phyloP scores from a whole-genome alignment of 1,139 yeast species.

The Arxiozyma bovina region DNA sequence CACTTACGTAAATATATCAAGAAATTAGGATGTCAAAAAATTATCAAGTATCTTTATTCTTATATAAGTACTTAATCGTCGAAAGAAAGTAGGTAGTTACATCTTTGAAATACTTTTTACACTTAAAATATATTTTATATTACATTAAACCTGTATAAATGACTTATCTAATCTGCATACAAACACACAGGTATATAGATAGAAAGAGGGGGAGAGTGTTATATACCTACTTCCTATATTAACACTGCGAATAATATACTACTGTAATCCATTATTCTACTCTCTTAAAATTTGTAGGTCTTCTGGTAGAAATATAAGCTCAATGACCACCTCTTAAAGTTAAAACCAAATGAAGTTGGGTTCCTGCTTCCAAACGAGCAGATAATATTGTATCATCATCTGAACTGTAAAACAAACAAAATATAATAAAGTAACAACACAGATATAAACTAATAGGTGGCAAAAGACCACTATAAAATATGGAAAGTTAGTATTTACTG shows the following conservation, averaged over 20 bases:
- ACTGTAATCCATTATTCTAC: not conserved
- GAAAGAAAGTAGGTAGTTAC: not conserved
- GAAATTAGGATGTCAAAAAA: not conserved
- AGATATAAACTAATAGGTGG: slow-evolving; percentile 4
- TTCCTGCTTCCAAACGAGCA: slow-evolving; percentile 62
- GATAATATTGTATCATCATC: slow-evolving; percentile 63
- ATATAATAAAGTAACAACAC: not conserved
- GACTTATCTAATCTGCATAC: no score
- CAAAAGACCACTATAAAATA: not conserved
- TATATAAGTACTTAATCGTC: not conserved
- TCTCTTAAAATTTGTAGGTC: not conserved
- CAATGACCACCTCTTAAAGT: slow-evolving; percentile 75
- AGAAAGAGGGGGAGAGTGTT: not conserved
- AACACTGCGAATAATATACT: no score
- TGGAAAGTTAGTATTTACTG: not conserved
- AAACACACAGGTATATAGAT: no score
- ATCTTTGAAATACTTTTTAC: not conserved
- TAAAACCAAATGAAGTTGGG: slow-evolving; percentile 78
- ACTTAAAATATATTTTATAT: no score
- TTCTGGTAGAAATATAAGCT: not conserved
- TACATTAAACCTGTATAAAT: not conserved
- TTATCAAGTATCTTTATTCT: not conserved
- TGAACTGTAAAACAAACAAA: slow-evolving; percentile 34
- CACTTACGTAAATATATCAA: no score
- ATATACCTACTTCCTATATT: not conserved